These are phyloP conservation scores for Paramecium tetraurelia DNA, from an alignment of 73 alveolate genomes.

Conservation along the genomic window DNA sequence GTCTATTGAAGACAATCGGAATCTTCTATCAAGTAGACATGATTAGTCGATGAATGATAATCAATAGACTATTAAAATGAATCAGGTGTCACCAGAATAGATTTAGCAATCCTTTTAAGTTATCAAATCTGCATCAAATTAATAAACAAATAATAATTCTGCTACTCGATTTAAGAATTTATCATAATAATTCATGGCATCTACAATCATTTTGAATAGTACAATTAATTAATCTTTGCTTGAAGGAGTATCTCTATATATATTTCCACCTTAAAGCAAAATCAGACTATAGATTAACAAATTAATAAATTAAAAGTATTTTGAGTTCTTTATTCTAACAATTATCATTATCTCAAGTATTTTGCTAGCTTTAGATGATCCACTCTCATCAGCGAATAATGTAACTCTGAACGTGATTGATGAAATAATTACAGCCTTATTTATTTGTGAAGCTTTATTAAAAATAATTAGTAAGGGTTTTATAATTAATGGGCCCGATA, in stretches of 20 bases:
- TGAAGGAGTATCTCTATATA: neutral
- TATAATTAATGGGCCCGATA: constrained; percentile 44
- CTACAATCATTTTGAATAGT: neutral
- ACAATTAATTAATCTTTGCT: neutral
- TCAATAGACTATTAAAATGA: neutral
- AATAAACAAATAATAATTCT: neutral
- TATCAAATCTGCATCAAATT: neutral
- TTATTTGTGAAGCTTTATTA: neutral
- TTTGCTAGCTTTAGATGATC: constrained; percentile 66
- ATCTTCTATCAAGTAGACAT: neutral
- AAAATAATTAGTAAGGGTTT: constrained; percentile 19
- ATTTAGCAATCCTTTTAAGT: neutral
- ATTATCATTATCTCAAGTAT: constrained; percentile 43
- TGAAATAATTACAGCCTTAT: constrained; percentile 30
- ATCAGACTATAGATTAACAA: neutral
- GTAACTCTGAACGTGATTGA: neutral
- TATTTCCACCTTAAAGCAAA: neutral
- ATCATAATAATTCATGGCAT: neutral
- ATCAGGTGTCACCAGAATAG: neutral
- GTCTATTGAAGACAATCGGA: neutral
- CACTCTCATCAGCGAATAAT: neutral
- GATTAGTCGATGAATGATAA: neutral
- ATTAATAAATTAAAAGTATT: constrained; percentile 14
- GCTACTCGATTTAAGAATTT: neutral
- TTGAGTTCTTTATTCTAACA: constrained; percentile 24